Base-by-base conservation (phyloP, 495 filamentous ascomycete genomes). In the Neurospora sp. region DNA sequence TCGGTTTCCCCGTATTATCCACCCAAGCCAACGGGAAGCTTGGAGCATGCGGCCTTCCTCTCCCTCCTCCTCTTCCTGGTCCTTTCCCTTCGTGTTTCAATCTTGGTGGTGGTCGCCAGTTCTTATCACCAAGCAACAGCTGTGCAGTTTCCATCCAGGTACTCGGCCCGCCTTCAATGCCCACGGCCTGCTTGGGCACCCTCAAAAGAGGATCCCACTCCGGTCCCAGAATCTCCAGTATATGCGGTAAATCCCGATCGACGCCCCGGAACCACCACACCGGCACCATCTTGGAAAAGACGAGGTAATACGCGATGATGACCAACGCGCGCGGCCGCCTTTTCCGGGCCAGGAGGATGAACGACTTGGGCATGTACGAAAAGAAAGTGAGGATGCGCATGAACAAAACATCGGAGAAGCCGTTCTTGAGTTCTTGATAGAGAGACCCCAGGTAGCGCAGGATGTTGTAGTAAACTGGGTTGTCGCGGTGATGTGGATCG, bases 261-360 rank as follows among this genome's bases (percentile, higher is more conserved):
- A 88, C 80, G 12, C 78, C 82, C 17, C 75, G 65, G 70, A 84
- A 73, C 85, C 86, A 88, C 86, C 85, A 88, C 17, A 69, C 69
- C 3, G 75, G 48, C 0, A 72, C 35, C 1, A 45, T 48, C 73
- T 84, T 85, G 8, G 79, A 53, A 69, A 87, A 86, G 38, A 75
- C 78, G 16, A 86, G 78, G 69, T 83, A 86, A 61, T 87, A 72
- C 1, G 85, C 83, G 6, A 87, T 39, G 16, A 88, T 83, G 8
- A 88, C 76, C 0, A 88, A 75, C 0, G 90, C 87, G 48, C 89
- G 85, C 0, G 89, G 87, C 42, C 84, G 80, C 10, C 81, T 82
- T 45, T 84, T 76, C 10, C 81, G 81, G 5, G 89, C 83, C 31
- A 88, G 79, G 0, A 84, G 82, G 16, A 88, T 74, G 75, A 89